A percentile compares a stretch with the other conserved stretches of the same genome.
These are phyloP conservation scores for Tolypocladium inflatum DNA, from an alignment of 2,329 filamentous ascomycete species.

Conservation along the genomic window DNA sequence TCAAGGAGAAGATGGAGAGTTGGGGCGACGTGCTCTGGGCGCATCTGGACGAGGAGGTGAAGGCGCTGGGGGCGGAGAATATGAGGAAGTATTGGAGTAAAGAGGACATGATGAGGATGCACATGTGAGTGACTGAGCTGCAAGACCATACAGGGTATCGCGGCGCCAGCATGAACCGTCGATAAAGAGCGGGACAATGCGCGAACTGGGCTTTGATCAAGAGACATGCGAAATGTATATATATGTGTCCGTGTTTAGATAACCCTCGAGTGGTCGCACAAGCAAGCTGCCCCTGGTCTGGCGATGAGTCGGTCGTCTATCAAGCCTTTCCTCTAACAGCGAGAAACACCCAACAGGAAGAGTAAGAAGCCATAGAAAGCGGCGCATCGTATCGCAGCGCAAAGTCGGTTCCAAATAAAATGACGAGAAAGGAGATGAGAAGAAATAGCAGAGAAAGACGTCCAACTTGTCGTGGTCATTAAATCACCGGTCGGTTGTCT, in stretches of 20 bases:
- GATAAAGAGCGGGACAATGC: conserved; percentile 25
- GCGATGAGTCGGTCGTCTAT: too few species aligned
- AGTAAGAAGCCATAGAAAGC: background rate
- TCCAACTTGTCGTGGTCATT: background rate
- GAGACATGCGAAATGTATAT: background rate
- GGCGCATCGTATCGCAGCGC: background rate
- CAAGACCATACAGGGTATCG: background rate
- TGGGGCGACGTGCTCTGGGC: conserved; percentile 74
- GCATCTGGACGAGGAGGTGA: conserved; percentile 80
- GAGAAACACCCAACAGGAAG: background rate
- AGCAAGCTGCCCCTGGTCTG: background rate
- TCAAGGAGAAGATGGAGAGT: conserved; percentile 64
- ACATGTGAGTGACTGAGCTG: conserved; percentile 30
- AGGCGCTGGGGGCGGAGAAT: conserved; percentile 69
- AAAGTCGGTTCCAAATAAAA: background rate
- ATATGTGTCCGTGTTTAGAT: background rate
- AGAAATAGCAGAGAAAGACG: background rate
- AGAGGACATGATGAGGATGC: conserved; percentile 63
- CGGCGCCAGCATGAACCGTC: background rate
- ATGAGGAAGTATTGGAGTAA: conserved; percentile 77
- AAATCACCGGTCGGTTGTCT: background rate
- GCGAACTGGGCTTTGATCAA: background rate
- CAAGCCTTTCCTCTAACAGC: background rate
- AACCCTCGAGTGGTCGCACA: background rate
- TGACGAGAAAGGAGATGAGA: background rate